These are phyloP conservation scores for Sporothrix dimorphospora DNA, from an alignment of 2,329 filamentous ascomycete species.

Conservation along the genomic window DNA sequence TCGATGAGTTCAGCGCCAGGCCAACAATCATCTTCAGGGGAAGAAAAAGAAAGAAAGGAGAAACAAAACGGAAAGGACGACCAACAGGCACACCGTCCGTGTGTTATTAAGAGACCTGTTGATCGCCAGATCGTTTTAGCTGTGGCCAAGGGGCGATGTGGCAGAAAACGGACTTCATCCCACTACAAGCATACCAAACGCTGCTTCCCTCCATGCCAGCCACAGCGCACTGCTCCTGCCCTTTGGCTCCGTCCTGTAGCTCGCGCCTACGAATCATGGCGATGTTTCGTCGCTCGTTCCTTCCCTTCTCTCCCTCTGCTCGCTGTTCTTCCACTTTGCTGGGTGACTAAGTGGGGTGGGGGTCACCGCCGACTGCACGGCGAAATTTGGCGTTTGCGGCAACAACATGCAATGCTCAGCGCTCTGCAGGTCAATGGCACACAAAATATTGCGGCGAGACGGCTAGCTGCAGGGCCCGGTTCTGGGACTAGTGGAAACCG, in stretches of 20 bases:
- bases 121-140: conserved; percentile 11
- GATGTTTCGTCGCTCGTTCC: conserved; percentile 15
- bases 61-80: not conserved
- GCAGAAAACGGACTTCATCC: not conserved
- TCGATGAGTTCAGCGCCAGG: not conserved
- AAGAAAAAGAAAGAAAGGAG: not conserved
- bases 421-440: not conserved
- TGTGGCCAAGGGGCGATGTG: not conserved
- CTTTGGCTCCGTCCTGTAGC: not conserved
- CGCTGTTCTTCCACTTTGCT: not conserved
- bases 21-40: not conserved
- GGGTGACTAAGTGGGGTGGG: conserved; percentile 25
- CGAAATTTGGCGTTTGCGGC: conserved; percentile 13
- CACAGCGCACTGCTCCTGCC: not conserved
- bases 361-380: conserved; percentile 1
- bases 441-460: conserved; percentile 2
- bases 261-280: not conserved
- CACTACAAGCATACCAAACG: not conserved
- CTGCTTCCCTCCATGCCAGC: not conserved
- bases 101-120: not conserved
- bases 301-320: not conserved
- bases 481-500: conserved; percentile 12
- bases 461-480: conserved; percentile 14
- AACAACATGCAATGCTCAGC: conserved; percentile 15
- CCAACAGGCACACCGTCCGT: not conserved